phyloP scores from a whole-genome alignment of 176 grass and related monocot genomes.

The Oryza rufipogon region DNA sequence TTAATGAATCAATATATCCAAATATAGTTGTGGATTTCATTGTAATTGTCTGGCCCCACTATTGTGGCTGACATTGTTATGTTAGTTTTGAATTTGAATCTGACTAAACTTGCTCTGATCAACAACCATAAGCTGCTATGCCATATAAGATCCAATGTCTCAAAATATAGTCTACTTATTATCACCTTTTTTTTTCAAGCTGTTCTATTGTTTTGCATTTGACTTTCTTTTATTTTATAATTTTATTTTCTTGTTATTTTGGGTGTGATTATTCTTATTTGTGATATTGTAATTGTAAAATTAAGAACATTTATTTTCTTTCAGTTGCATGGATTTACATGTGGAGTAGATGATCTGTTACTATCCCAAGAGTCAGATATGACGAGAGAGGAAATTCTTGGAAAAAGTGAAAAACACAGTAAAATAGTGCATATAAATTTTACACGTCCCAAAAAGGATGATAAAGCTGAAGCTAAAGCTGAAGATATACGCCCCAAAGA shows the following conservation, averaged over 20 bases:
- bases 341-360: conserved; percentile 90
- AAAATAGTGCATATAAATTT: conserved; percentile 54
- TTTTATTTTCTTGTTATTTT: conserved; percentile 3
- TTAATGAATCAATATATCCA: not conserved
- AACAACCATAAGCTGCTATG: not conserved
- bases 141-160: conserved; percentile 14
- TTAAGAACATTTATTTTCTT: conserved; percentile 32
- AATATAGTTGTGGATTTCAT: conserved; percentile 5
- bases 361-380: conserved; percentile 42
- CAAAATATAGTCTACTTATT: not conserved
- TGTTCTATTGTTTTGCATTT: not conserved
- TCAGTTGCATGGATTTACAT: conserved; percentile 94
- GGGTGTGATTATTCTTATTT: not conserved
- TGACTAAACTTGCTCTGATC: not conserved
- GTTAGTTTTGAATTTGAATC: not conserved
- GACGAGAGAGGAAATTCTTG: conserved; percentile 47
- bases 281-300: not conserved
- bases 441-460: conserved; percentile 20
- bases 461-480: not conserved
- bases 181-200: no score
- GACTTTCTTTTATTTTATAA: not conserved
- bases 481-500: conserved; percentile 9
- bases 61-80: not conserved
- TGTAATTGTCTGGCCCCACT: not conserved
- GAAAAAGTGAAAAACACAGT: conserved; percentile 49